phyloP scores from a whole-genome alignment of 306 rosid species.

The Sphenostylis stenocarpa region DNA sequence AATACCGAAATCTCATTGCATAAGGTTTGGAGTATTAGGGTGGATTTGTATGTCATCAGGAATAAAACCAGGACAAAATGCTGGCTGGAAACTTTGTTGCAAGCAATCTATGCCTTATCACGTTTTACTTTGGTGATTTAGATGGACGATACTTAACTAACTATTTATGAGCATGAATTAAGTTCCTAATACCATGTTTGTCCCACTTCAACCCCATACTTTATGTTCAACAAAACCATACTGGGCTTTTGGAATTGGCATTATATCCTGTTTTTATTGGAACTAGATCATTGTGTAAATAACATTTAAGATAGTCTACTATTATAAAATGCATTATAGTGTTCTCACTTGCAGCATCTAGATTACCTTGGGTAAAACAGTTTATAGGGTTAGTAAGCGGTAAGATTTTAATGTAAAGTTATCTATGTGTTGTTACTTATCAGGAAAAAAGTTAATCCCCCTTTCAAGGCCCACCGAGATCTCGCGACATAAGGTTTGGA shows the following conservation, averaged over 20 bases:
- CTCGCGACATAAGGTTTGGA: conserved; percentile 15
- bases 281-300: conserved; percentile 3
- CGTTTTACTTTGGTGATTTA: conserved; percentile 47
- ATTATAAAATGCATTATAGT: background rate
- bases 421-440: conserved; percentile 36
- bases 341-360: background rate
- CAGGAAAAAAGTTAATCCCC: conserved; percentile 21
- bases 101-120: conserved; percentile 46
- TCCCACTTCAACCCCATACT: background rate
- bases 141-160: conserved; percentile 42
- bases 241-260: background rate
- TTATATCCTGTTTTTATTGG: background rate
- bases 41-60: background rate
- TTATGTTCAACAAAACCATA: conserved; percentile 4
- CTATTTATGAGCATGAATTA: background rate
- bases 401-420: conserved; percentile 4
- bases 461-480: conserved; percentile 19
- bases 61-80: conserved; percentile 31
- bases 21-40: conserved; percentile 11
- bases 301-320: background rate
- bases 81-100: conserved; percentile 25
- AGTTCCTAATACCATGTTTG: conserved; percentile 12
- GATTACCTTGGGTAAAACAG: background rate
- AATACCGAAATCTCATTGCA: conserved; percentile 8
- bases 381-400: background rate